Evolutionary conservation across 1,139 yeast species (phyloP).

Genomic region (Suhomyces taliae): DNA sequence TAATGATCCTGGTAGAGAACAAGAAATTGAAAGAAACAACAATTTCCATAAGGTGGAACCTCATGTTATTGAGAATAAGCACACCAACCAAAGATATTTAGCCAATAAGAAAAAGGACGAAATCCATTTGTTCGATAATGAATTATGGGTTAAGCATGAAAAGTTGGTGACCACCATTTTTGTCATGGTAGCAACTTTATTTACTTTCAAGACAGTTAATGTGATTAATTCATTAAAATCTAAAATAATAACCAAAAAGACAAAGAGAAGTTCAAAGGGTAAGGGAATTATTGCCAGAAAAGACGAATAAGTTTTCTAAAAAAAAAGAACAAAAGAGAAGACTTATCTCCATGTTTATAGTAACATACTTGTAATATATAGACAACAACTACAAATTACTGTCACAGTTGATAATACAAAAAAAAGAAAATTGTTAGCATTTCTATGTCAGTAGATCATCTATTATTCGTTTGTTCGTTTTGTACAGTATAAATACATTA

Average conservation of each 20-base stretch:
- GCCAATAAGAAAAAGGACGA: constrained; percentile 33
- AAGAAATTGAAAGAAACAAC: constrained; percentile 59
- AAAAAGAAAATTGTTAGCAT: background rate
- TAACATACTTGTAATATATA: no score
- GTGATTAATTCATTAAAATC: constrained; percentile 8
- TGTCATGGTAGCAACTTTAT: constrained; percentile 27
- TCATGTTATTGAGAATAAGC: constrained; percentile 27
- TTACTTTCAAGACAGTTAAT: constrained; percentile 17
- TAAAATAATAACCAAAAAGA: constrained; percentile 3
- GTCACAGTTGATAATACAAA: no score
- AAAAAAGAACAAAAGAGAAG: no score
- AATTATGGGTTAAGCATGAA: constrained; percentile 42
- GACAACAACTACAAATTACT: no score
- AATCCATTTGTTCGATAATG: constrained; percentile 39
- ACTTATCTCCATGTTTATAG: no score
- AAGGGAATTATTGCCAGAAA: constrained; percentile 9
- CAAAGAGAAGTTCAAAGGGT: background rate
- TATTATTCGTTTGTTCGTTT: no score
- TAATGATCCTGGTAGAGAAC: constrained; percentile 43
- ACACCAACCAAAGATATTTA: constrained; percentile 36
- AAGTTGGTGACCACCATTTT: constrained; percentile 37
- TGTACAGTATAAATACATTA: background rate
- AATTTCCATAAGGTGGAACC: constrained; percentile 39
- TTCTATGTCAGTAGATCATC: no score
- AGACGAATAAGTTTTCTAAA: constrained; percentile 3